Base-by-base conservation (phyloP, 176 grass and related monocot species). In the Urochloa ruziziensis region DNA sequence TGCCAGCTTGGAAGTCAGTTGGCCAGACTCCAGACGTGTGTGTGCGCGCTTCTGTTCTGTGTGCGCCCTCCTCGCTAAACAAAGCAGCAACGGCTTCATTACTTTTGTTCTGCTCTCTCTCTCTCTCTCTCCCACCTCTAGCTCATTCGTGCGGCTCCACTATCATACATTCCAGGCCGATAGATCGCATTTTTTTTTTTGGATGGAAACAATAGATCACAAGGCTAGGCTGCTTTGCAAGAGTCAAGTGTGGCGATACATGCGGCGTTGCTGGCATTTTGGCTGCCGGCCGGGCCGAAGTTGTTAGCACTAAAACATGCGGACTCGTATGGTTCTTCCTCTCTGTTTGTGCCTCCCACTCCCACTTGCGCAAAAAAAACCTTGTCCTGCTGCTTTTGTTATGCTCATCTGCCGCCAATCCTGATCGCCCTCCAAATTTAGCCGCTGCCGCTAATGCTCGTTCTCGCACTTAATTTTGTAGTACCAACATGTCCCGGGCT, bases 1-100 rank as follows among this genome's bases (percentile, higher is more conserved):
- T 82, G 84, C 88, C 84, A 86, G 79, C 88, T 86, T 23, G 74
- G 73, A 82, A 42, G 71, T 35, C 52, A 40, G 88, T 67, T 67
- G 73, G 40, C 10, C 53, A 10, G 62, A 58, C 73, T 66, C 69
- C 48, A 82, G 73, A 86, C 73, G 79, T 86, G 65, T 78, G 73
- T 44, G 54, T 35, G 19, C 5, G 11, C 29, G 27, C 5, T n/a
- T n/a, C n/a, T n/a, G n/a, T n/a, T n/a, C n/a, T 2, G 37, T 6
- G 36, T 3, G 36, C 37, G 37, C 13, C 27, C 33, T 10, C 4
- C 57, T 34, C 30, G 30, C 77, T 6, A 49, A 39, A 62, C 15
- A 48, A 21, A 48, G 51, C 42, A 9, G 13, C n/a, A 54, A 36
- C 10, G 9, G 24, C 5, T 80, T 32, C 36, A n/a, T 69, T 52